Evolutionary conservation across 441 rosid genomes (phyloP).

Genomic region (Pelargonium fulgidum): DNA sequence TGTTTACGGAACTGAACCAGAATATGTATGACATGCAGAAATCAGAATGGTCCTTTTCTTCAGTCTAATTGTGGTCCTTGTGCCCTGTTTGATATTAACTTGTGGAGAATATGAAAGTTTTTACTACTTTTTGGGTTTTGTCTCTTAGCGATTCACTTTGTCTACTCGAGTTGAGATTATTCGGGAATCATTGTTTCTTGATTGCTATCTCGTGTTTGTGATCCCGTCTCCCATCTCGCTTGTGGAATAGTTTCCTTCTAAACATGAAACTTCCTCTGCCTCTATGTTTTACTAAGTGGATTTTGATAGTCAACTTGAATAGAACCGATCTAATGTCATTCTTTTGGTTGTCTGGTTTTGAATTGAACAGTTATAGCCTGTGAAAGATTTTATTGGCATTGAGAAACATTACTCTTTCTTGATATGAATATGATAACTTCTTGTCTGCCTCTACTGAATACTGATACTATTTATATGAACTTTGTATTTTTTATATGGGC

Average conservation of each 20-base stretch:
- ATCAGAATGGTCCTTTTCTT: no score
- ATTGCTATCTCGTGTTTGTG: neutral
- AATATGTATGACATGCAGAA: no score
- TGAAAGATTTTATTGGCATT: neutral
- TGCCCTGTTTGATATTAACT: neutral
- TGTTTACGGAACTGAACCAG: neutral
- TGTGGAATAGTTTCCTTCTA: neutral
- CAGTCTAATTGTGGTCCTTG: no score
- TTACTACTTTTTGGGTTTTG: neutral
- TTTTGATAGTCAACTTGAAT: neutral
- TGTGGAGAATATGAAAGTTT: neutral
- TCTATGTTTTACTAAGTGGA: neutral
- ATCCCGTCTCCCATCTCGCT: neutral
- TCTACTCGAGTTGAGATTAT: conserved; percentile 2
- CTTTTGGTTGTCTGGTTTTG: neutral
- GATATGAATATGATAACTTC: neutral
- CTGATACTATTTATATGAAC: neutral
- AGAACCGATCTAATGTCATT: neutral
- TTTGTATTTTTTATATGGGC: neutral
- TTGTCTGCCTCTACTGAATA: no score
- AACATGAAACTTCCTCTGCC: neutral
- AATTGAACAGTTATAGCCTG: neutral
- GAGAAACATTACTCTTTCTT: neutral
- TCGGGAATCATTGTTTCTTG: neutral
- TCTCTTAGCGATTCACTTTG: neutral